These are phyloP conservation scores for Porodaedalea pini DNA, from an alignment of 1,284 basidiomycete species.

Conservation along the genomic window DNA sequence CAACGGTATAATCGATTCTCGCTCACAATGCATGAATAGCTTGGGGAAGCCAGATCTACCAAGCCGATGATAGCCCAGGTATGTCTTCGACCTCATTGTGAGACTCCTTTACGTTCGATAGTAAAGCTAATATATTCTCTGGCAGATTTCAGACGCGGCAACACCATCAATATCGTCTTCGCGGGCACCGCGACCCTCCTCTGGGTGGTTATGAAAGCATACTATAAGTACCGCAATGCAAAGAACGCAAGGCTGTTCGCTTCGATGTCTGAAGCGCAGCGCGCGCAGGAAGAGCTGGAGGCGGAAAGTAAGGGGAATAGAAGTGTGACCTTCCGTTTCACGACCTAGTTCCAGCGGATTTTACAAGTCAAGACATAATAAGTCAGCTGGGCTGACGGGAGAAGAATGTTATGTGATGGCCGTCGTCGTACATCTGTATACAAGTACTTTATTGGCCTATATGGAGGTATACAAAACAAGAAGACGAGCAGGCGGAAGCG, in stretches of 20 bases:
- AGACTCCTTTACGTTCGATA: no score
- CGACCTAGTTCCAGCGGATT: conserved; percentile 25
- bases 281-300: conserved; percentile 27
- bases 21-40: neutral
- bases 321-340: conserved; percentile 34
- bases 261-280: conserved; percentile 27
- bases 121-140: neutral
- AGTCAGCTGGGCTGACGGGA: no score
- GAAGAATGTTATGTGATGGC: no score
- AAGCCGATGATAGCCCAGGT: conserved; percentile 36
- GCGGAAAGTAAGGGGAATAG: conserved; percentile 33
- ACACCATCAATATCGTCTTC: conserved; percentile 38
- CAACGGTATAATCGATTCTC: neutral
- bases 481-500: no score
- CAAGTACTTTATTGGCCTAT: no score
- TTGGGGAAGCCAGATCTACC: conserved; percentile 32
- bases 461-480: no score
- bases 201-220: conserved; percentile 35
- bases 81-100: neutral
- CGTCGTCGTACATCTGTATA: no score
- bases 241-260: conserved; percentile 25
- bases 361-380: no score
- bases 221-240: conserved; percentile 31
- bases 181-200: conserved; percentile 31
- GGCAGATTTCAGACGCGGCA: conserved; percentile 35